These are phyloP conservation scores for Penicillium olsonii DNA, from an alignment of 2,329 filamentous ascomycete genomes.

Conservation along the genomic window DNA sequence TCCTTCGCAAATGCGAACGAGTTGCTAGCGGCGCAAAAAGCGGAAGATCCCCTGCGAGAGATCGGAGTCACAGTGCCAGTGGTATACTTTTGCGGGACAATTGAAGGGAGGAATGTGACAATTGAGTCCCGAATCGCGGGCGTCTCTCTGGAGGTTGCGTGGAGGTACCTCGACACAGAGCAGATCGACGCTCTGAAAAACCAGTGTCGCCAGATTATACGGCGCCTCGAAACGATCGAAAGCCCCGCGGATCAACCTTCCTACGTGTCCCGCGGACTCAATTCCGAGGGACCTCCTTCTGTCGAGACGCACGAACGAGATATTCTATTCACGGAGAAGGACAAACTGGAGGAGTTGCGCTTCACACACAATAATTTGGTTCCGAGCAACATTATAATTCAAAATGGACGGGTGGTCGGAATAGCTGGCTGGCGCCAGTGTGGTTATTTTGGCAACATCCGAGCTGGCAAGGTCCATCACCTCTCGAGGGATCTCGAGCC, in stretches of 20 bases:
- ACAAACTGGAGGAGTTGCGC: conserved; percentile 27
- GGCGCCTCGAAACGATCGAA: conserved; percentile 30
- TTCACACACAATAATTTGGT: conserved; percentile 42
- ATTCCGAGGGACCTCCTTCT: conserved; percentile 28
- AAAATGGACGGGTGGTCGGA: conserved; percentile 39
- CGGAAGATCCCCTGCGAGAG: conserved; percentile 34
- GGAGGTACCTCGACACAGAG: conserved; percentile 36
- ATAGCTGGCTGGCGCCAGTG: conserved; percentile 42
- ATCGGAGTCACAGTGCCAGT: conserved; percentile 37
- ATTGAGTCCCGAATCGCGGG: conserved; percentile 44
- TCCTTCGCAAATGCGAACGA: conserved; percentile 42
- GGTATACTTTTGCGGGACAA: conserved; percentile 39
- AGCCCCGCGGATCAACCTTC: conserved; percentile 30
- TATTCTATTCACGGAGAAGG: conserved; percentile 35
- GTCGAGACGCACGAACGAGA: conserved; percentile 29
- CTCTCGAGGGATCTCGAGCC: conserved; percentile 30
- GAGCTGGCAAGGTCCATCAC: conserved; percentile 36
- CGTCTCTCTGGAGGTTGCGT: conserved; percentile 42
- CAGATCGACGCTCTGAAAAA: conserved; percentile 38
- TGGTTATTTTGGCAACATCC: conserved; percentile 41
- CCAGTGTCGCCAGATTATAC: conserved; percentile 39
- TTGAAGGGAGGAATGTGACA: conserved; percentile 42
- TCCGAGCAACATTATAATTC: conserved; percentile 40
- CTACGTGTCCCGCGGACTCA: conserved; percentile 37
- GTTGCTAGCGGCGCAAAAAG: conserved; percentile 36